phyloP scores from a whole-genome alignment of 306 rosid genomes.

The Betula pendula region DNA sequence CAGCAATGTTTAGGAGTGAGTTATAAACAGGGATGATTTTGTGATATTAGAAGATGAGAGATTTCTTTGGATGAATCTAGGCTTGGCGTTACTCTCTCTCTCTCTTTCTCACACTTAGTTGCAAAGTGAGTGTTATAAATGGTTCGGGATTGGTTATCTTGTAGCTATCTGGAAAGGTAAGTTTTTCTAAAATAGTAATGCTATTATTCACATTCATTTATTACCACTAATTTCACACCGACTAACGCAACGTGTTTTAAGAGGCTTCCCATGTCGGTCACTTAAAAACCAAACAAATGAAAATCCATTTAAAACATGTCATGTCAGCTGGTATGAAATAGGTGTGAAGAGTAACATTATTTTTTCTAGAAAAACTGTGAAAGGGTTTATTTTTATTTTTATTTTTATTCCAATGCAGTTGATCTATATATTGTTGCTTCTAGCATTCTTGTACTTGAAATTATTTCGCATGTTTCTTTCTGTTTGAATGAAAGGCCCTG shows the following conservation, averaged over 20 bases:
- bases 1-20: neutral
- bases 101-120: neutral
- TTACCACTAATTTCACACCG: too few relatives aligned
- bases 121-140: neutral
- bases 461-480: neutral
- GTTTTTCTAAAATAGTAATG: too few relatives aligned
- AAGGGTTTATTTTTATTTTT: neutral
- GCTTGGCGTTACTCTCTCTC: neutral
- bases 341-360: too few relatives aligned
- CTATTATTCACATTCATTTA: too few relatives aligned
- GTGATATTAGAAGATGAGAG: conserved; percentile 1
- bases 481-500: neutral
- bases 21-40: neutral
- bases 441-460: neutral
- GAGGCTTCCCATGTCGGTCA: too few relatives aligned
- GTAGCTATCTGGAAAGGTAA: too few relatives aligned
- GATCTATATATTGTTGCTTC: neutral
- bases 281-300: too few relatives aligned
- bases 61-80: neutral
- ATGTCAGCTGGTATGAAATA: too few relatives aligned
- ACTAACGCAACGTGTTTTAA: too few relatives aligned
- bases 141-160: too few relatives aligned
- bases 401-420: neutral
- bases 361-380: too few relatives aligned
- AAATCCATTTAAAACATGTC: too few relatives aligned